Conservation (phyloP, 345 rosid genomes). For the Raphanus raphanistrum region DNA sequence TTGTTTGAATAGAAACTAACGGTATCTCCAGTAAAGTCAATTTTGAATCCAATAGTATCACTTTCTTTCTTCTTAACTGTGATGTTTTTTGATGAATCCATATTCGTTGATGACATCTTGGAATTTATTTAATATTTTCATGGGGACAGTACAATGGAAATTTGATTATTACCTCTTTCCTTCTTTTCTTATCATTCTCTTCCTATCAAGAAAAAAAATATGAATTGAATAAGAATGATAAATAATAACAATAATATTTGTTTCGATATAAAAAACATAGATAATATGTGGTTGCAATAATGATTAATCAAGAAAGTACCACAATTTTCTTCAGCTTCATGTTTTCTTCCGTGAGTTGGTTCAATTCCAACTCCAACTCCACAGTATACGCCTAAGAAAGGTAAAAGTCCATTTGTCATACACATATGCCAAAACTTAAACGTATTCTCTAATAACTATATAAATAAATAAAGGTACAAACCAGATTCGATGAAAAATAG, state of each 20-base stretch:
- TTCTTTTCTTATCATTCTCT: conserved; percentile 53
- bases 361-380: conserved; percentile 78
- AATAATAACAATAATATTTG: not conserved
- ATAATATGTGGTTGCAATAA: not conserved
- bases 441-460: not conserved
- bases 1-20: not conserved
- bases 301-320: conserved; percentile 43
- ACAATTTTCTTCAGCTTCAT: conserved; percentile 56
- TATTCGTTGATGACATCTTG: not conserved
- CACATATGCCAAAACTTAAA: not conserved
- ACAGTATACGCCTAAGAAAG: conserved; percentile 74
- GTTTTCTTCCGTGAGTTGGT: conserved; percentile 80
- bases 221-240: not conserved
- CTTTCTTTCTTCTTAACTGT: not conserved
- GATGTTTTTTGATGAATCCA: not conserved
- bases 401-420: not conserved
- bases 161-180: conserved; percentile 53
- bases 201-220: conserved; percentile 39
- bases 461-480: not conserved
- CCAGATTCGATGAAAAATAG: not conserved
- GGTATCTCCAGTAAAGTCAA: not conserved
- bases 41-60: not conserved
- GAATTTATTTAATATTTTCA: not conserved
- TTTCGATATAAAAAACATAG: not conserved
- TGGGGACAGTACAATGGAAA: not conserved